Evolutionary conservation across 1,139 yeast species (phyloP).

Genomic region (Pichia sp.): DNA sequence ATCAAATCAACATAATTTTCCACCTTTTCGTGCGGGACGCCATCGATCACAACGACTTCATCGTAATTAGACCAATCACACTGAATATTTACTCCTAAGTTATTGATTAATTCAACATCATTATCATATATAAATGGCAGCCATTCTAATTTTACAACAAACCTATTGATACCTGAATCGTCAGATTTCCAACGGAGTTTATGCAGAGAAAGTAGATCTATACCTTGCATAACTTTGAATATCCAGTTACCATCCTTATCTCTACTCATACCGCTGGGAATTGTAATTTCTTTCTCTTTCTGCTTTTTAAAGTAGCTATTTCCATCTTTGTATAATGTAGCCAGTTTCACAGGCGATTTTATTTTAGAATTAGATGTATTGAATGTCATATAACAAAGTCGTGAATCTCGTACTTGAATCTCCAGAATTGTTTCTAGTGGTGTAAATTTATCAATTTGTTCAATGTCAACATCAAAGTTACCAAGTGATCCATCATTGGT

Average conservation of each 20-base stretch:
- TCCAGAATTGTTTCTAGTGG: slow-evolving; percentile 59
- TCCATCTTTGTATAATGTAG: slow-evolving; percentile 42
- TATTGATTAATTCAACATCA: slow-evolving; percentile 20
- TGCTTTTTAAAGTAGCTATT: slow-evolving; percentile 13
- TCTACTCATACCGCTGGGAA: slow-evolving; percentile 47
- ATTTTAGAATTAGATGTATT: slow-evolving; percentile 30
- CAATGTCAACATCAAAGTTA: neutral
- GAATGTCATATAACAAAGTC: slow-evolving; percentile 58
- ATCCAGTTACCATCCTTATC: slow-evolving; percentile 46
- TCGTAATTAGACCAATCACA: slow-evolving; percentile 77
- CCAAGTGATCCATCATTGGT: slow-evolving; percentile 33
- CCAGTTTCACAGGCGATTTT: slow-evolving; percentile 53
- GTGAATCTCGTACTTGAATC: slow-evolving; percentile 53
- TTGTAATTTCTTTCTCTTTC: slow-evolving; percentile 1
- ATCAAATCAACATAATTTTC: slow-evolving; percentile 69
- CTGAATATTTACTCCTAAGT: slow-evolving; percentile 49
- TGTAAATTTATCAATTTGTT: slow-evolving; percentile 47
- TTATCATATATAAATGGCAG: slow-evolving; percentile 51
- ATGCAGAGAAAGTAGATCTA: slow-evolving; percentile 55
- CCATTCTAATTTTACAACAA: slow-evolving; percentile 71
- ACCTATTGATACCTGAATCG: slow-evolving; percentile 28
- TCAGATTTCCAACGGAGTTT: slow-evolving; percentile 50
- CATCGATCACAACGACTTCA: slow-evolving; percentile 33
- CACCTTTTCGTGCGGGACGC: slow-evolving; percentile 36
- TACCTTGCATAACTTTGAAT: slow-evolving; percentile 54